Base-by-base conservation (phyloP, 176 grass and related monocot species). In the Aegilops umbellulata region DNA sequence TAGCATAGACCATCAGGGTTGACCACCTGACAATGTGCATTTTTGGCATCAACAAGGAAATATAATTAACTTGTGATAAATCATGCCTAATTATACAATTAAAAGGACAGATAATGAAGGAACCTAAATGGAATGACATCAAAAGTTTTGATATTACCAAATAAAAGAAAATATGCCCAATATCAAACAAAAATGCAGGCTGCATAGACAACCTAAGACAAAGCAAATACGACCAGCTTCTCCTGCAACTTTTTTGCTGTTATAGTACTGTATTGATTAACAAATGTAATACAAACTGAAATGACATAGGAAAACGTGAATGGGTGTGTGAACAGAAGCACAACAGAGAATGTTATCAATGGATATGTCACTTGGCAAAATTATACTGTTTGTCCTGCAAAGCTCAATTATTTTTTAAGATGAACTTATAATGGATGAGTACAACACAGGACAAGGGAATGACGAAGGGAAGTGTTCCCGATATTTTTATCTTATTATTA, bases 91-190 rank as follows among this genome's bases (percentile, higher is more conserved):
- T 73, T 51, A 55, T 35, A 70, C 10, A 58, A 71, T 30, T 15
- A 58, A 66, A 62, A 86, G 55, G 29, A 76, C 17, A 80, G 46
- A 87, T 51, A 65, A 55, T 83, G 22, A 80, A 79, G 6, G 60
- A 92, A 95, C 93, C 91, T 95, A 71, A 94, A 80, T 53, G 92
- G 92, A 71, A 94, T 86, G 60, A 98, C 88, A 85, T 94, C 61
- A 29, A 51, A 76, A 78, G 35, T 75, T 72, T 78, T 89, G 31
- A 78, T 65, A 38, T 82, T 87, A 63, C 68, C 69, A 81, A 83
- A 91, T 42, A 94, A 57, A 23, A 98, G 72, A 84, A 95, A 98
- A 94, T 95, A 94, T 76, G 82, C 73, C 92, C 90, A 98, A 85
- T 98, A 98, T 80, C 96, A 92, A 65, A 95, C 15, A 76, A 95